phyloP scores from a whole-genome alignment of 2,329 filamentous ascomycete genomes.

The Alternaria angustiovoidea region DNA sequence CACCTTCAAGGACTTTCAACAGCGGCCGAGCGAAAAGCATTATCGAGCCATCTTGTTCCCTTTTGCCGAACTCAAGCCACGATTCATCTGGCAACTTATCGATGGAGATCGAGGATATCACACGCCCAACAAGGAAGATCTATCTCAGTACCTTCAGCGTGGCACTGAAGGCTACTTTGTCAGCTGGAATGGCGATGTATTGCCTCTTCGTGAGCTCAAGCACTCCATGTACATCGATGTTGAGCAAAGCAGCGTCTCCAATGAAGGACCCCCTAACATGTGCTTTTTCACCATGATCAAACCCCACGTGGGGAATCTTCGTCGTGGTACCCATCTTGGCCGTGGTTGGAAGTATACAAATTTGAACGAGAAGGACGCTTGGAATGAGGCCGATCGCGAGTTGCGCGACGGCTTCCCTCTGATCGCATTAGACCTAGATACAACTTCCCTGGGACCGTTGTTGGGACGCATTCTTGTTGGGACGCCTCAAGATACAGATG shows the following conservation, averaged over 20 bases:
- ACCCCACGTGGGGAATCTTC: not conserved
- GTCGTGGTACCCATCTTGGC: not conserved
- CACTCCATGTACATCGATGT: too few species aligned
- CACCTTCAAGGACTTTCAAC: not conserved
- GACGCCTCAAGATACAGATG: not conserved
- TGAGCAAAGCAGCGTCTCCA: too few species aligned
- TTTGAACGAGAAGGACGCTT: not conserved
- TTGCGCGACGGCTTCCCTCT: not conserved
- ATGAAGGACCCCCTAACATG: accelerated
- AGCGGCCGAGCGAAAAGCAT: not conserved
- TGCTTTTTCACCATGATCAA: not conserved
- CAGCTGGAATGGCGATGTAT: not conserved
- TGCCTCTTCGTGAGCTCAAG: not conserved
- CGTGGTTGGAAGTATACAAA: not conserved
- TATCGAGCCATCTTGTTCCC: not conserved
- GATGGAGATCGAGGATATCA: not conserved
- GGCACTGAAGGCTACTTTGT: not conserved
- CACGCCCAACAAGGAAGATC: not conserved
- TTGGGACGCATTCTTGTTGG: not conserved
- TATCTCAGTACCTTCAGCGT: not conserved
- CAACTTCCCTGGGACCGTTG: not conserved
- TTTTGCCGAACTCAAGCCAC: not conserved
- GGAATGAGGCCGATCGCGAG: not conserved
- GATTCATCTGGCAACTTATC: constrained; percentile 6
- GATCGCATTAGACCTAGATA: not conserved